phyloP scores from a whole-genome alignment of 352 stramenopile genomes.

The Phytophthora constricta region DNA sequence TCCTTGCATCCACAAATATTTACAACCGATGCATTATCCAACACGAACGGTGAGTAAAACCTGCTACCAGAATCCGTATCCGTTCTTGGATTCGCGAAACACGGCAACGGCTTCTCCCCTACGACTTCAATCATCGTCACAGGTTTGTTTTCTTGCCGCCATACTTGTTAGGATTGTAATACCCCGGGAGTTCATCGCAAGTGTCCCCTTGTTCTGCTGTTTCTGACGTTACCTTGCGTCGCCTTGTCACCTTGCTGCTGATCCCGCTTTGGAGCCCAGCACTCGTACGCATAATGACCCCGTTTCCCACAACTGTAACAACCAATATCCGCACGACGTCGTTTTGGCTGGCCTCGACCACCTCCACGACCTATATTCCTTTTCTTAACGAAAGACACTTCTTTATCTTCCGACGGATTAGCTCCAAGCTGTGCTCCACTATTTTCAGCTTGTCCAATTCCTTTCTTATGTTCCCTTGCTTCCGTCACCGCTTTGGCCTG shows the following conservation, averaged over 20 bases:
- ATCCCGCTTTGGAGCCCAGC: not conserved
- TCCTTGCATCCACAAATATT: slow-evolving; percentile 20
- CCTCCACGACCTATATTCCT: not conserved
- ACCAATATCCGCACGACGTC: not conserved
- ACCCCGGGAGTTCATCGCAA: slow-evolving; percentile 2
- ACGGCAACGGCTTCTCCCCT: not conserved
- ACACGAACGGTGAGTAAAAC: slow-evolving; percentile 6
- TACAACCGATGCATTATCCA: slow-evolving; percentile 14
- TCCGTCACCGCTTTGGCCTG: slow-evolving; percentile 7
- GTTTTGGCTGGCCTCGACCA: not conserved
- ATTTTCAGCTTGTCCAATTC: too few species aligned
- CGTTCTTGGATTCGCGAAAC: not conserved
- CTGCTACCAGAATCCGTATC: not conserved
- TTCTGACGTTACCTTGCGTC: not conserved
- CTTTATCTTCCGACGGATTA: too few species aligned
- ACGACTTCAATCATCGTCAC: slow-evolving; percentile 7
- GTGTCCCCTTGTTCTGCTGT: slow-evolving; percentile 10
- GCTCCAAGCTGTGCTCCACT: too few species aligned
- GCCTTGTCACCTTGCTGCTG: not conserved
- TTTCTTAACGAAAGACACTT: too few species aligned
- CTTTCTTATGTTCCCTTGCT: not conserved
- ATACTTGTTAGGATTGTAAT: slow-evolving; percentile 1
- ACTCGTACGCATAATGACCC: slow-evolving; percentile 9
- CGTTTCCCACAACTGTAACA: slow-evolving; percentile 4
- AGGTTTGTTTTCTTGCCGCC: slow-evolving; percentile 10